phyloP scores from a whole-genome alignment of 495 filamentous ascomycete genomes.

The Penicillium longicatenatum region DNA sequence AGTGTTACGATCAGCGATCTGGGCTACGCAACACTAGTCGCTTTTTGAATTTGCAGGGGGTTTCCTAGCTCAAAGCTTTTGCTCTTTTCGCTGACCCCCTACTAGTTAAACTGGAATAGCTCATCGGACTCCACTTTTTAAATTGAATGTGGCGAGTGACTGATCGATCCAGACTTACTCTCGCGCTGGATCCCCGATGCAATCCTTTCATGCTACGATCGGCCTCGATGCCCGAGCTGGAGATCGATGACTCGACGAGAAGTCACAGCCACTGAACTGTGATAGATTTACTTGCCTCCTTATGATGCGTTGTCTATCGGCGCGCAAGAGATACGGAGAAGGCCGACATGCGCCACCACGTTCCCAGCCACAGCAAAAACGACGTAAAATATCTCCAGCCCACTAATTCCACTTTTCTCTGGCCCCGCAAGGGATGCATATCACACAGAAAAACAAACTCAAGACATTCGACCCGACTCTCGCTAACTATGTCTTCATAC shows the following conservation, averaged over 20 bases:
- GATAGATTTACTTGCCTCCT: not conserved
- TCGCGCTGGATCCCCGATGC: constrained; percentile 7
- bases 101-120: not conserved
- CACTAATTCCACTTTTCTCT: not conserved
- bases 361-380: constrained; percentile 1
- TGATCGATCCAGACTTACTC: constrained; percentile 21
- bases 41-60: constrained; percentile 2
- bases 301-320: not conserved
- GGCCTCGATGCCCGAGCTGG: not conserved
- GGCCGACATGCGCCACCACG: not conserved
- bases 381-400: too few species aligned
- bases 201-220: constrained; percentile 9
- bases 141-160: constrained; percentile 19
- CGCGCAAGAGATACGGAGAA: not conserved
- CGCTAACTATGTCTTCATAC: not conserved
- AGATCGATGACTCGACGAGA: constrained; percentile 25
- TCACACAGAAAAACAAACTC: constrained; percentile 8
- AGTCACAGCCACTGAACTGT: not conserved
- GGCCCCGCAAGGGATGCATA: constrained; percentile 16
- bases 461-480: not conserved
- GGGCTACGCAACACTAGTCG: constrained; percentile 23
- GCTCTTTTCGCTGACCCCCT: not conserved
- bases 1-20: constrained; percentile 24
- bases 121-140: not conserved
- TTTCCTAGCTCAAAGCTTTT: not conserved